These are phyloP conservation scores for Aspergillus leporis DNA, from an alignment of 495 filamentous ascomycete genomes.

Conservation along the genomic window DNA sequence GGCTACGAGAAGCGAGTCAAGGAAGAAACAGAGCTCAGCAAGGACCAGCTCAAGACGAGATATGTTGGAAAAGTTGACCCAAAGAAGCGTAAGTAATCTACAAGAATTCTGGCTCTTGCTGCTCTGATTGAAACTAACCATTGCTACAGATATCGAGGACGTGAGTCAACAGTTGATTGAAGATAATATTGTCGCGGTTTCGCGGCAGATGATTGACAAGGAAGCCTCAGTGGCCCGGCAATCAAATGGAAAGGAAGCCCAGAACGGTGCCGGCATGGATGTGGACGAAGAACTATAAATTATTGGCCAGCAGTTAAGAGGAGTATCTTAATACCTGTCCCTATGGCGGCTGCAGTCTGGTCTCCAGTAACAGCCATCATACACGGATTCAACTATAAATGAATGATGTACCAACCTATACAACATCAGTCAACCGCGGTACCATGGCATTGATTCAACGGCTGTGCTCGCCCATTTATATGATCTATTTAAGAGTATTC, in stretches of 20 bases:
- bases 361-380: conserved; percentile 5
- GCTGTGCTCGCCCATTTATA: background rate
- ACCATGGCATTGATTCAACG: background rate
- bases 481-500: too few species aligned
- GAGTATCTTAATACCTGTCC: conserved; percentile 1
- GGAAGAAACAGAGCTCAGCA: conserved; percentile 94
- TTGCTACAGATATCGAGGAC: conserved; percentile 74
- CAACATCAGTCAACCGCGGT: background rate
- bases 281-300: conserved; percentile 59
- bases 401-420: conserved; percentile 14
- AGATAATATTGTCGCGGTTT: conserved; percentile 97
- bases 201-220: conserved; percentile 98
- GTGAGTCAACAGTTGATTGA: conserved; percentile 95
- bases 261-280: conserved; percentile 59
- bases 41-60: conserved; percentile 97
- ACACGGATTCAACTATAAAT: conserved; percentile 8
- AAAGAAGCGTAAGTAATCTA: conserved; percentile 78
- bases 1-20: conserved; percentile 98
- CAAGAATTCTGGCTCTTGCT: background rate
- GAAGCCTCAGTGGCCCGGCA: conserved; percentile 73
- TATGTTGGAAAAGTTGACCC: conserved; percentile 98
- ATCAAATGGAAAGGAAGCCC: conserved; percentile 49
- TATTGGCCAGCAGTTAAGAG: conserved; percentile 9
- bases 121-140: conserved; percentile 24
- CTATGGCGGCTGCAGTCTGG: background rate